These are phyloP conservation scores for Ambrosia artemisiifolia DNA, from an alignment of 129 eudicot genomes.

Conservation along the genomic window DNA sequence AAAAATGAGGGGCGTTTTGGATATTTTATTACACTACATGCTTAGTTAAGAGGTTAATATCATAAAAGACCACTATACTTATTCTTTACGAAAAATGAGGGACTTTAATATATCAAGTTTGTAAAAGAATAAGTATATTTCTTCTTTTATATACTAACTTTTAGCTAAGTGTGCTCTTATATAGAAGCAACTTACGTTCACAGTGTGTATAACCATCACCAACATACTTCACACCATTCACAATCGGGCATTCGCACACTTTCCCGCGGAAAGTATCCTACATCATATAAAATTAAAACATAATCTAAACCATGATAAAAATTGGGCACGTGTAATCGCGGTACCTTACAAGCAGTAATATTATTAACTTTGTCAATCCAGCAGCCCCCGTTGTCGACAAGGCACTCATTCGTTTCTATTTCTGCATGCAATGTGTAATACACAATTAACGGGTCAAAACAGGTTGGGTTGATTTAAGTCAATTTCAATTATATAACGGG, in stretches of 20 bases:
- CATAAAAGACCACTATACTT: no score
- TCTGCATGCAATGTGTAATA: slow-evolving; percentile 32
- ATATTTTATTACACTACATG: background rate
- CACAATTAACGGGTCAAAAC: background rate
- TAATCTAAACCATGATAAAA: background rate
- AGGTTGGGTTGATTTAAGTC: background rate
- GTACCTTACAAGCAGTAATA: slow-evolving; percentile 82
- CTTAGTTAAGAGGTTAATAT: background rate
- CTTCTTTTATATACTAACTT: no score
- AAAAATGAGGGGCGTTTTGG: background rate
- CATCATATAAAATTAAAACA: background rate
- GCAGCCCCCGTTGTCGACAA: slow-evolving; percentile 74
- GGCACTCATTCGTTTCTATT: slow-evolving; percentile 72
- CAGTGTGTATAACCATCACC: slow-evolving; percentile 84
- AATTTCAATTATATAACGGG: background rate
- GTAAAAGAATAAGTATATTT: no score
- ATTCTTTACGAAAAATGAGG: no score
- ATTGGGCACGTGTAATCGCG: background rate
- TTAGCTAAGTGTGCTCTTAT: background rate
- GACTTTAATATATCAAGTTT: no score
- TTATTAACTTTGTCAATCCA: slow-evolving; percentile 74
- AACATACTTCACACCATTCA: slow-evolving; percentile 56
- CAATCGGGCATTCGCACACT: slow-evolving; percentile 74
- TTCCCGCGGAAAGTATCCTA: slow-evolving; percentile 85
- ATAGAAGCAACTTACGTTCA: slow-evolving; percentile 48